Evolutionary conservation across 225 moss, liverwort and hornwort genomes (phyloP).

Genomic region (Pseudisothecium myosuroides): DNA sequence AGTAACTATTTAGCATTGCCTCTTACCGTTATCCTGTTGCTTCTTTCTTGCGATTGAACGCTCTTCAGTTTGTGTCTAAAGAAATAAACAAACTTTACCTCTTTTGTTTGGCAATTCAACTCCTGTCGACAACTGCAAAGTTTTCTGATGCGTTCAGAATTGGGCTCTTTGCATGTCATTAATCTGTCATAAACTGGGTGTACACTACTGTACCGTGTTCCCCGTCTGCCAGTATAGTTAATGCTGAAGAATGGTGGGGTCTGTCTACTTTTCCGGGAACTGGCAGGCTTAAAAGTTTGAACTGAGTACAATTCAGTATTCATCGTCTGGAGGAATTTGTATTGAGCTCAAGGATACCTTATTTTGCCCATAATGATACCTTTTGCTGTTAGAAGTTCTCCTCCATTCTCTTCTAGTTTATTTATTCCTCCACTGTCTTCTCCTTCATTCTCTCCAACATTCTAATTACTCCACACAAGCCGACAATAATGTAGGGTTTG

Average conservation of each 20-base stretch:
- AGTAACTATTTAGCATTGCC: not conserved
- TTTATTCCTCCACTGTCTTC: not conserved
- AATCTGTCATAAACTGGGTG: not conserved
- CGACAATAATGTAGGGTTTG: not conserved
- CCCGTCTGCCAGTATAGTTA: not conserved
- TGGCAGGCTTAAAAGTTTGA: not conserved
- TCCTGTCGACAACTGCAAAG: not conserved
- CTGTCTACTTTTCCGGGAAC: not conserved
- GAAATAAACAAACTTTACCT: too few species aligned
- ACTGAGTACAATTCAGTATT: not conserved
- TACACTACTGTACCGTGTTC: not conserved
- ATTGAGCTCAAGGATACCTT: not conserved
- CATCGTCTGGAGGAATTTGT: not conserved
- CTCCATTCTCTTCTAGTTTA: not conserved
- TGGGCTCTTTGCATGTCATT: not conserved
- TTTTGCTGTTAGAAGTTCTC: not conserved
- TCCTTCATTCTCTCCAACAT: not conserved
- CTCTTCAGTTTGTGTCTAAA: not conserved
- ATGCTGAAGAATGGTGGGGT: not conserved
- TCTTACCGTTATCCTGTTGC: not conserved
- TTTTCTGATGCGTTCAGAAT: not conserved
- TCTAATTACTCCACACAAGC: not conserved
- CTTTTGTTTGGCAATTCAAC: not conserved
- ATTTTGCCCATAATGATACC: not conserved
- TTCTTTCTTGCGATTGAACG: not conserved